Conservation (phyloP, 2,329 filamentous ascomycete species). For the Aureobasidium melanogenum region DNA sequence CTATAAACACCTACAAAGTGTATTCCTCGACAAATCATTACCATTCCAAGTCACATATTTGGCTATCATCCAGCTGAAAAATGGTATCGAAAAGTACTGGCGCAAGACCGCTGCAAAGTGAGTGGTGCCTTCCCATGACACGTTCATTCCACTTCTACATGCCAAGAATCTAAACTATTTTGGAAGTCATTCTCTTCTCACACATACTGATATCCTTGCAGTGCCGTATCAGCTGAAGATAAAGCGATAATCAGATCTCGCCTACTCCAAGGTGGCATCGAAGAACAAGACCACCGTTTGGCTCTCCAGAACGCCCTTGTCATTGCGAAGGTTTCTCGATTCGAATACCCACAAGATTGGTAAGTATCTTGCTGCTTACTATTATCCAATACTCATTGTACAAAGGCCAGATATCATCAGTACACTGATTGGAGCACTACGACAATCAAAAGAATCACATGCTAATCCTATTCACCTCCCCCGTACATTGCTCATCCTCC, state of each 20-base stretch:
- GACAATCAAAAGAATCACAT: slow-evolving; percentile 42
- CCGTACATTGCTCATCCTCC: slow-evolving; percentile 64
- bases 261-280: slow-evolving; percentile 66
- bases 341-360: slow-evolving; percentile 88
- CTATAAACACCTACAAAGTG: slow-evolving; percentile 46
- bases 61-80: slow-evolving; percentile 89
- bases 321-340: slow-evolving; percentile 76
- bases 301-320: slow-evolving; percentile 84
- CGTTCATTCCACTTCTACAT: not conserved
- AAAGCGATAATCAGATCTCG: slow-evolving; percentile 67
- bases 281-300: slow-evolving; percentile 65
- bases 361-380: slow-evolving; percentile 19
- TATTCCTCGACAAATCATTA: slow-evolving; percentile 71
- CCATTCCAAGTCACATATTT: slow-evolving; percentile 76
- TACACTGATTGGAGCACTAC: slow-evolving; percentile 54
- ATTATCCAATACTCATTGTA: not conserved
- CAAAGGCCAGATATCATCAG: slow-evolving; percentile 38
- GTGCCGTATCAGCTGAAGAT: slow-evolving; percentile 57
- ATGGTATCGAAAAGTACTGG: slow-evolving; percentile 94
- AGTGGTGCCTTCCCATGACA: slow-evolving; percentile 4
- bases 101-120: slow-evolving; percentile 65
- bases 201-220: slow-evolving; percentile 19
- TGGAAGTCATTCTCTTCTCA: not conserved
- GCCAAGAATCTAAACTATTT: not conserved
- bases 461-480: slow-evolving; percentile 53